phyloP scores from a whole-genome alignment of 371 early-diverging fungal genomes.

The Zancudomyces culisetae region DNA sequence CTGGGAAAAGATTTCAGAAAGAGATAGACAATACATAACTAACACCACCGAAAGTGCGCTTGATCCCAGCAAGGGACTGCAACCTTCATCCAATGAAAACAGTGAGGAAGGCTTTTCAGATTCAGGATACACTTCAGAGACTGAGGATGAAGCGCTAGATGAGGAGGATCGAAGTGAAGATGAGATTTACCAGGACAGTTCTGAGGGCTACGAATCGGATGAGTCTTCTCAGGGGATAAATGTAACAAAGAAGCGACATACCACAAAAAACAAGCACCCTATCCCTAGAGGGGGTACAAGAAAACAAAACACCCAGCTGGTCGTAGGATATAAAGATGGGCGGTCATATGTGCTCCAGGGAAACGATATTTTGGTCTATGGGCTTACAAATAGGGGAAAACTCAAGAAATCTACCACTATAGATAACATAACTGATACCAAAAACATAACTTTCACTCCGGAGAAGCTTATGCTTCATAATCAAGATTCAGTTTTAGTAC shows the following conservation, averaged over 20 bases:
- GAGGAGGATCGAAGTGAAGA: conserved; percentile 6
- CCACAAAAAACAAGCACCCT: not conserved
- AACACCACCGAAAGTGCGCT: conserved; percentile 44
- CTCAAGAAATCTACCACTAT: conserved; percentile 50
- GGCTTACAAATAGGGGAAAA: conserved; percentile 38
- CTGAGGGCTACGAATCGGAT: conserved; percentile 3
- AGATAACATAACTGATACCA: conserved; percentile 27
- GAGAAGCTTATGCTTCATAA: conserved; percentile 55
- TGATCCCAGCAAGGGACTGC: conserved; percentile 25
- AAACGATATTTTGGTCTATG: conserved; percentile 62
- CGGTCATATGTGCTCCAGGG: conserved; percentile 78
- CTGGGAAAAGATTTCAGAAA: conserved; percentile 26
- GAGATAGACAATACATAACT: conserved; percentile 39
- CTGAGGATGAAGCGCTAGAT: conserved; percentile 5
- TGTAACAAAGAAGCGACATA: conserved; percentile 4
- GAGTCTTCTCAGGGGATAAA: conserved; percentile 2
- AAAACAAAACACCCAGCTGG: conserved; percentile 37
- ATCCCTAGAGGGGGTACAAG: not conserved
- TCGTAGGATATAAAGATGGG: conserved; percentile 51
- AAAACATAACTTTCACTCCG: conserved; percentile 30
- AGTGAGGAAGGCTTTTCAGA: conserved; percentile 5
- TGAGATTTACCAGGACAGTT: conserved; percentile 5
- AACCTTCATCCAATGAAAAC: not conserved
- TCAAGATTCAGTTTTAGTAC: conserved; percentile 49
- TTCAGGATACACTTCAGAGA: conserved; percentile 5